Percentiles rank a stretch among this genome's conserved stretches.
Evolutionary conservation across 768 basidiomycete genomes (phyloP).

Genomic region (Xanthoconium purpureum): DNA sequence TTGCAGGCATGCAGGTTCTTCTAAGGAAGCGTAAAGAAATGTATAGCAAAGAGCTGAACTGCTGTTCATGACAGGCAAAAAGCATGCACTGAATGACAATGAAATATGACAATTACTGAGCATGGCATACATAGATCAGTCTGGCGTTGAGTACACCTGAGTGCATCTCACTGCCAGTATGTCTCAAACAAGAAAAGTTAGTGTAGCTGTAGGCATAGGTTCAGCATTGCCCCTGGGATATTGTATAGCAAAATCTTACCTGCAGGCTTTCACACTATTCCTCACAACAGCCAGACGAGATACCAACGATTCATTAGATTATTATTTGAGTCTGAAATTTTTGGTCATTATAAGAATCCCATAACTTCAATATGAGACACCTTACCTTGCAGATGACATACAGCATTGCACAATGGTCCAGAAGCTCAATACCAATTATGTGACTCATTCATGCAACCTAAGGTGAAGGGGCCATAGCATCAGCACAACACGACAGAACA

Average conservation of each 20-base stretch:
- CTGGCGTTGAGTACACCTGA: too few species aligned
- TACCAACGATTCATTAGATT: slow-evolving; percentile 1
- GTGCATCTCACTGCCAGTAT: not conserved
- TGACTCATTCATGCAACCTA: slow-evolving; percentile 7
- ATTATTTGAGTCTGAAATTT: slow-evolving; percentile 11
- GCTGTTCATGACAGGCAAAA: too few species aligned
- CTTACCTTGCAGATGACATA: slow-evolving; percentile 20
- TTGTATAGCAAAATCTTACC: slow-evolving; percentile 3
- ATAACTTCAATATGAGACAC: not conserved
- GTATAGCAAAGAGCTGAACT: too few species aligned
- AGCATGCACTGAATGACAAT: not conserved
- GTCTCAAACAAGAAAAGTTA: not conserved
- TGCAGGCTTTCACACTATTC: not conserved
- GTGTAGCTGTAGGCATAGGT: not conserved
- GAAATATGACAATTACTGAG: not conserved
- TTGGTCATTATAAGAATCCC: not conserved
- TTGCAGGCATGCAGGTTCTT: too few species aligned
- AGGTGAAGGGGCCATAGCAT: not conserved
- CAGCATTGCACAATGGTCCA: slow-evolving; percentile 22
- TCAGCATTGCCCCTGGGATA: not conserved
- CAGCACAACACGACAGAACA: slow-evolving; percentile 1
- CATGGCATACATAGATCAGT: too few species aligned
- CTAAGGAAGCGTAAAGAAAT: too few species aligned
- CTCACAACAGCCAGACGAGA: not conserved
- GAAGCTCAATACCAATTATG: slow-evolving; percentile 7